Evolutionary conservation across 1,139 yeast species (phyloP).

Genomic region (Hansenula sp.): DNA sequence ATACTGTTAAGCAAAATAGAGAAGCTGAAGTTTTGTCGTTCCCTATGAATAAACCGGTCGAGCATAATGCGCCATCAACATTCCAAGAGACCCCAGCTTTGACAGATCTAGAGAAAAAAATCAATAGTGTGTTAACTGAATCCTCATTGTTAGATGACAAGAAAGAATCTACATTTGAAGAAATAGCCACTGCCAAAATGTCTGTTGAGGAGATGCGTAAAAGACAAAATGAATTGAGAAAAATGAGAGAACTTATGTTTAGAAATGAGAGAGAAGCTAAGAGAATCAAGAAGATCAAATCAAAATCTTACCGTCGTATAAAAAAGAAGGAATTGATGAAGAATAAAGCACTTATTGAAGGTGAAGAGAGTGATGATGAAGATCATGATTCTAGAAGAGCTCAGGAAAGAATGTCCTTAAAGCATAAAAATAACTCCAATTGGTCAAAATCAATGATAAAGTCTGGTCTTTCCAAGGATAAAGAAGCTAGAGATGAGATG

Average conservation of each 20-base stretch:
- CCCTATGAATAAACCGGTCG: constrained; percentile 39
- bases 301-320: constrained; percentile 83
- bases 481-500: constrained; percentile 77
- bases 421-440: constrained; percentile 81
- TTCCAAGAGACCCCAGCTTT: constrained; percentile 48
- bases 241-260: constrained; percentile 95
- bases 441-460: constrained; percentile 93
- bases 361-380: constrained; percentile 53
- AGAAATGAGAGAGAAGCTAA: constrained; percentile 90
- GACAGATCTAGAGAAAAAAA: constrained; percentile 65
- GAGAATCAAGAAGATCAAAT: constrained; percentile 89
- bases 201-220: constrained; percentile 76
- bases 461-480: constrained; percentile 87
- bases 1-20: constrained; percentile 72
- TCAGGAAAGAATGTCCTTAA: constrained; percentile 84
- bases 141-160: constrained; percentile 72
- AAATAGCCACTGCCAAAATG: constrained; percentile 77
- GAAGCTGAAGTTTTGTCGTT: constrained; percentile 82
- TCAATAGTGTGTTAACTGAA: constrained; percentile 55
- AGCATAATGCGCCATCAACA: constrained; percentile 46
- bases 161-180: constrained; percentile 80
- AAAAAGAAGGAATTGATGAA: constrained; percentile 80
- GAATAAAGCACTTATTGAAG: constrained; percentile 68
- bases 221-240: constrained; percentile 77
- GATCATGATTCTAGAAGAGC: constrained; percentile 77